A percentile compares a stretch with the other conserved stretches of the same genome.
Conservation (phyloP, 140 eudicot genomes). For the Erigeron philadelphicus region DNA sequence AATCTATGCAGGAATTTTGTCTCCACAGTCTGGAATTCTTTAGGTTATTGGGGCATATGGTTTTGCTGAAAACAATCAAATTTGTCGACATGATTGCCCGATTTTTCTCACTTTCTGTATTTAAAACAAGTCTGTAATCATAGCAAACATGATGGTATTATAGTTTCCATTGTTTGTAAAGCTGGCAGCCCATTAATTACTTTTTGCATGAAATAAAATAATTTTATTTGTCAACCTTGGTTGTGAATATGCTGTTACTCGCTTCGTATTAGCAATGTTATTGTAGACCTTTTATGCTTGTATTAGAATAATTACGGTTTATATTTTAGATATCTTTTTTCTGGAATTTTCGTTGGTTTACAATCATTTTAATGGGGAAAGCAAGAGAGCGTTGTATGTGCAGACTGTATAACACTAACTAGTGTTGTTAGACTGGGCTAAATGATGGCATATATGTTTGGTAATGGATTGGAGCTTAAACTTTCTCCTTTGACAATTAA, state of each 20-base stretch:
- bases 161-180: background rate
- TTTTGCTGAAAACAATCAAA: background rate
- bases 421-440: too few species aligned
- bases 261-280: background rate
- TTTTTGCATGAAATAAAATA: background rate
- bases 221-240: background rate
- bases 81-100: background rate
- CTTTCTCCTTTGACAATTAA: too few species aligned
- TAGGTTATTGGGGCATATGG: constrained; percentile 6
- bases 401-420: too few species aligned
- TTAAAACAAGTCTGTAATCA: background rate
- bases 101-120: background rate
- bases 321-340: too few species aligned
- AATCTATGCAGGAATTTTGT: constrained; percentile 25
- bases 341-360: too few species aligned
- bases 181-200: background rate
- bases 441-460: too few species aligned
- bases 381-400: too few species aligned
- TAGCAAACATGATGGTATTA: background rate
- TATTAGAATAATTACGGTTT: too few species aligned
- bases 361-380: too few species aligned
- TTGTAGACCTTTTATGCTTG: too few species aligned
- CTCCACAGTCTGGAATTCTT: background rate
- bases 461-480: too few species aligned
- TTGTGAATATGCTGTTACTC: background rate